Base-by-base conservation (phyloP, 352 stramenopile species). In the Phytophthora sp. region DNA sequence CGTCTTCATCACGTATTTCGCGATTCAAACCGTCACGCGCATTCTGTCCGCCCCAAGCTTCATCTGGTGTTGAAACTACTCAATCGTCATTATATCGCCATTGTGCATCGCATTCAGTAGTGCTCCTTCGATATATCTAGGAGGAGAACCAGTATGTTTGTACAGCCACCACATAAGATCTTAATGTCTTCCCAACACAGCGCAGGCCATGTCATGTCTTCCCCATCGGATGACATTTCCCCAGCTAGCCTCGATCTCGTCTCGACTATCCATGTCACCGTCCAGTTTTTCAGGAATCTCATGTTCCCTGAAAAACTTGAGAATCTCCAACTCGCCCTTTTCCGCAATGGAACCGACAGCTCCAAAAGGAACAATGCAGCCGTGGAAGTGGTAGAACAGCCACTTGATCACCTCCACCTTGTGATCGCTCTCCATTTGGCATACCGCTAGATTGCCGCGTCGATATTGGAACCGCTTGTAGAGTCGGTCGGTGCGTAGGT, bases 401-500 rank as follows among this genome's bases (percentile, higher is more conserved):
- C 31, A 37, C 31, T 17, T 11, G 11, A 15, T 15, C 31, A 37
- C 11, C 10, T 37, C 31, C 37, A 44, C n/a, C n/a, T n/a, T n/a
- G n/a, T n/a, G n/a, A n/a, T n/a, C n/a, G n/a, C n/a, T n/a, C n/a
- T n/a, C n/a, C n/a, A n/a, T n/a, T n/a, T n/a, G n/a, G n/a, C n/a
- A n/a, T n/a, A n/a, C n/a, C n/a, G n/a, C n/a, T n/a, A n/a, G n/a
- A n/a, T 48, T 57, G 10, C 34, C 15, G n/a, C 42, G 31, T 21
- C 45, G 45, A 31, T 49, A 57, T n/a, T 57, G n/a, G 37, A 34
- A 58, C 10, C 35, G 24, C 2, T 32, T 21, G 10, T 58, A 58
- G 38, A 50, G 27, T 2, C 21, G 23, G 12, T 58, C 37, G 4
- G 50, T 26, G 7, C 26, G 50, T 10, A 50, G 15, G 17, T 50